Conservation (phyloP, 108 stramenopile genomes). For the Cylindrotheca closterium region DNA sequence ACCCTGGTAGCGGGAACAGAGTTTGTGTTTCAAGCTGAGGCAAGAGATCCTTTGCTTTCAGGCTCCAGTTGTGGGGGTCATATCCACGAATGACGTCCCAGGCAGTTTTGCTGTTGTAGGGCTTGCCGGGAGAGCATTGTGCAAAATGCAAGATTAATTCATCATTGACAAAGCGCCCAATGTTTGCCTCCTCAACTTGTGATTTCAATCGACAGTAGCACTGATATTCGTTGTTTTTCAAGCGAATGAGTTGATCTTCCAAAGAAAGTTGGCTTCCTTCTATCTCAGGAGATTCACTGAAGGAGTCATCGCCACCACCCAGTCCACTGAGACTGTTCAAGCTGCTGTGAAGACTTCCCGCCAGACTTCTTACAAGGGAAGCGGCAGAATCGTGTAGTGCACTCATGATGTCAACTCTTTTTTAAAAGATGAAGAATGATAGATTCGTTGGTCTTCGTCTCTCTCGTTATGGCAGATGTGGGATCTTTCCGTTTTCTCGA, state of each 20-base stretch:
- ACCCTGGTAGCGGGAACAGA: constrained; percentile 53
- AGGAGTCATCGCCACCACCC: too few species aligned
- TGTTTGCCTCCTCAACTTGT: constrained; percentile 22
- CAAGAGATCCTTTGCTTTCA: constrained; percentile 23
- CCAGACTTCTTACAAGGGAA: too few species aligned
- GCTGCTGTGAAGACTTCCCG: too few species aligned
- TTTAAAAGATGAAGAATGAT: too few species aligned
- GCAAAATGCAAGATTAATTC: constrained; percentile 45
- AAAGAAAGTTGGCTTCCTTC: constrained; percentile 10
- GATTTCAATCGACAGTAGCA: constrained; percentile 33
- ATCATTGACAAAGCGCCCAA: constrained; percentile 19
- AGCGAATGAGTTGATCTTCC: constrained; percentile 31
- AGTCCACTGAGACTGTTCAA: too few species aligned
- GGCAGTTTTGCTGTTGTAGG: constrained; percentile 28
- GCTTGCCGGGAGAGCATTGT: constrained; percentile 43
- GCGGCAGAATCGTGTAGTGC: too few species aligned
- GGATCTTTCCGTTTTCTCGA: too few species aligned
- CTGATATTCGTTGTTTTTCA: constrained; percentile 24
- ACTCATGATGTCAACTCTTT: too few species aligned
- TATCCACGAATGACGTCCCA: constrained; percentile 45
- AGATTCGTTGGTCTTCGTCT: too few species aligned
- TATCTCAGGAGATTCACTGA: too few species aligned
- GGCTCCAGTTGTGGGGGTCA: constrained; percentile 27
- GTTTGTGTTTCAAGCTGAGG: constrained; percentile 32
- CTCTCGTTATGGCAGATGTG: too few species aligned